Evolutionary conservation across 768 basidiomycete genomes (phyloP).

Genomic region (Collybiopsis luxurians): DNA sequence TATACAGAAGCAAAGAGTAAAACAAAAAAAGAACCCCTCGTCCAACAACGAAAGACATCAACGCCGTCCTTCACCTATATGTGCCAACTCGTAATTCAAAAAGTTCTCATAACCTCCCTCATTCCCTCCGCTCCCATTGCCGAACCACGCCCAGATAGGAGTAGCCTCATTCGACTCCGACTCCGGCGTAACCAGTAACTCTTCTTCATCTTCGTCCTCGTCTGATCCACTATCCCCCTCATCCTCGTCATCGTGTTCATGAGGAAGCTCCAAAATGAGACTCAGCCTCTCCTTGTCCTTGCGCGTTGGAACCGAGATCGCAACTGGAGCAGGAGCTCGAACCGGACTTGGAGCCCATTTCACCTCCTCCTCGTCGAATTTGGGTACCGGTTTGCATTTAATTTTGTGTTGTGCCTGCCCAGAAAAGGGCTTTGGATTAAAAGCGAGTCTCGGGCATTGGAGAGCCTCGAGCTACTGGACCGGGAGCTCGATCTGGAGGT

Average conservation of each 20-base stretch:
- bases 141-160: neutral
- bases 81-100: neutral
- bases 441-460: too few species aligned
- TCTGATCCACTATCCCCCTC: too few species aligned
- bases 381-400: constrained; percentile 8
- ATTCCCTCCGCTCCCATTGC: neutral
- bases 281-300: constrained; percentile 7
- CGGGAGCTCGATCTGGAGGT: too few species aligned
- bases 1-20: too few species aligned
- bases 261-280: constrained; percentile 5
- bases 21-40: too few species aligned
- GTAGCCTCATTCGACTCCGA: neutral
- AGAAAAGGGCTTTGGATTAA: neutral
- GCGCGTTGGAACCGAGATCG: neutral
- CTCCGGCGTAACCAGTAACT: neutral
- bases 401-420: neutral
- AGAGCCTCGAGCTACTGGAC: neutral
- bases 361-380: neutral
- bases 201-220: neutral
- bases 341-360: too few species aligned
- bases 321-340: neutral
- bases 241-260: neutral
- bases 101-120: neutral
- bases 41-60: too few species aligned
- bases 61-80: too few species aligned